Conservation (phyloP, 1,284 basidiomycete species). For the Calocybe gambosa region DNA sequence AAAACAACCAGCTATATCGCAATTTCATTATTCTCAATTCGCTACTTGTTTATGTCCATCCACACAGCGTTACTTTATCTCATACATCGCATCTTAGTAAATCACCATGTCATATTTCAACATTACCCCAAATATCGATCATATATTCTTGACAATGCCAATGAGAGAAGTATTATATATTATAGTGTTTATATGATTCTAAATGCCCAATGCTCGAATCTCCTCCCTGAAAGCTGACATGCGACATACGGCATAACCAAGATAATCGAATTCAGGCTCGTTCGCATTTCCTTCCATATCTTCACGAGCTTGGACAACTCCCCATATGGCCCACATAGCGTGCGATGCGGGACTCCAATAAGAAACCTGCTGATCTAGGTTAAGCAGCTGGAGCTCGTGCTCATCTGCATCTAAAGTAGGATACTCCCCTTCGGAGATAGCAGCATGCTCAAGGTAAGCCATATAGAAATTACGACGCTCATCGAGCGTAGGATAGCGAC, state of each 20-base stretch:
- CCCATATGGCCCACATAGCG: constrained; percentile 91
- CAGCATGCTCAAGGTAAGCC: constrained; percentile 66
- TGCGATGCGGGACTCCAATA: constrained; percentile 86
- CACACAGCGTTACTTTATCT: constrained; percentile 35
- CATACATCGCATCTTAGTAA: constrained; percentile 40
- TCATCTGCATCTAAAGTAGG: constrained; percentile 25
- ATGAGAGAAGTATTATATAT: too few species aligned
- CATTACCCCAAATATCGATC: constrained; percentile 31
- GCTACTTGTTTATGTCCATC: constrained; percentile 33
- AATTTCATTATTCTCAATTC: constrained; percentile 19
- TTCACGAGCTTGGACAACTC: constrained; percentile 83
- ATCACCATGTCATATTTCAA: constrained; percentile 46
- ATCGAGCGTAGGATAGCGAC: constrained; percentile 66
- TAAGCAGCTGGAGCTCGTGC: constrained; percentile 33
- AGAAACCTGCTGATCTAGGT: constrained; percentile 71
- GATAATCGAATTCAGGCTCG: constrained; percentile 73
- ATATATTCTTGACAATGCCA: constrained; percentile 24
- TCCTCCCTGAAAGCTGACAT: constrained; percentile 58
- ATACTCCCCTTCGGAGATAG: constrained; percentile 25
- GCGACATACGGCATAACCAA: constrained; percentile 63
- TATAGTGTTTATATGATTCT: constrained; percentile 17
- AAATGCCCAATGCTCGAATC: constrained; percentile 43
- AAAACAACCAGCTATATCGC: constrained; percentile 13
- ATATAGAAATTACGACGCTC: constrained; percentile 80
- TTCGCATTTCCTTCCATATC: constrained; percentile 56